A percentile compares a stretch with the other conserved stretches of the same genome.
Evolutionary conservation across 2,329 filamentous ascomycete genomes (phyloP).

Genomic region (Clarireedia hainanense): DNA sequence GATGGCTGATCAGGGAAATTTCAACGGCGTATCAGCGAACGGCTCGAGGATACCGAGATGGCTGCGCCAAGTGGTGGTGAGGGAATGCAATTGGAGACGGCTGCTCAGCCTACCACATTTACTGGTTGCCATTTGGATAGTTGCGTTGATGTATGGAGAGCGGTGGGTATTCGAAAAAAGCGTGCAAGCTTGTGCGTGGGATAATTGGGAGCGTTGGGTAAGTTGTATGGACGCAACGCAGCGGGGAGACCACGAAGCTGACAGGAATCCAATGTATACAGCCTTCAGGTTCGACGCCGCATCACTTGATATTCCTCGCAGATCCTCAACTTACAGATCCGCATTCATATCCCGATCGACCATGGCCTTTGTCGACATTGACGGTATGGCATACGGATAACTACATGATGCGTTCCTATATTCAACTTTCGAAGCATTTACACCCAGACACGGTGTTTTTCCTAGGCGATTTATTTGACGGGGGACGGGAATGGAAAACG

Average conservation of each 20-base stretch:
- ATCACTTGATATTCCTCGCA: conserved; percentile 62
- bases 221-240: conserved; percentile 23
- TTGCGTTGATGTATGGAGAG: conserved; percentile 79
- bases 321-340: conserved; percentile 70
- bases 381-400: conserved; percentile 75
- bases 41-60: conserved; percentile 11
- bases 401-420: conserved; percentile 78
- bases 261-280: conserved; percentile 31
- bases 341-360: conserved; percentile 64
- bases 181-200: conserved; percentile 70
- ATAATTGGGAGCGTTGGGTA: conserved; percentile 90
- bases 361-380: conserved; percentile 60
- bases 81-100: conserved; percentile 43
- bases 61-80: conserved; percentile 12
- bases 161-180: conserved; percentile 65
- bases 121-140: conserved; percentile 65
- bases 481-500: conserved; percentile 90
- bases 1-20: conserved; percentile 16
- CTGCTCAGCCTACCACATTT: conserved; percentile 57
- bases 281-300: conserved; percentile 71
- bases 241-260: conserved; percentile 14
- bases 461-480: conserved; percentile 90
- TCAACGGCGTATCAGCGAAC: conserved; percentile 13
- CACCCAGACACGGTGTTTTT: conserved; percentile 87
- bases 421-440: conserved; percentile 64